Evolutionary conservation across 345 rosid species (phyloP).

Genomic region (Combretum micranthum): DNA sequence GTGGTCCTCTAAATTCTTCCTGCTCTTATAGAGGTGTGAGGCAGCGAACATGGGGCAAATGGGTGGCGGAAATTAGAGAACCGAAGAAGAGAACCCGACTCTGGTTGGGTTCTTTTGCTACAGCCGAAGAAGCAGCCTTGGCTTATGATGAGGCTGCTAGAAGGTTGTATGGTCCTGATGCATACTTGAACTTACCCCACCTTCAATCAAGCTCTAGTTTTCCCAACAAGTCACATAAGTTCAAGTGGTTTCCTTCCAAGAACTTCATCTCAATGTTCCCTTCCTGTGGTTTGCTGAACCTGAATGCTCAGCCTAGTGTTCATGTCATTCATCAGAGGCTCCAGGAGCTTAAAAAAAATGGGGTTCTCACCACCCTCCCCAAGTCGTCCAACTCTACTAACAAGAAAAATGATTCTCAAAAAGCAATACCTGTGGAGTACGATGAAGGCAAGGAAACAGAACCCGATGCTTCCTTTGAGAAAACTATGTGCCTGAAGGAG

Average conservation of each 20-base stretch:
- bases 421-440: conserved; percentile 10
- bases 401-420: conserved; percentile 15
- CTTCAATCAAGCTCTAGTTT: conserved; percentile 32
- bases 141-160: conserved; percentile 86
- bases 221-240: conserved; percentile 24
- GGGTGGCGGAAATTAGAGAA: conserved; percentile 96
- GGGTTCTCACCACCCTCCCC: conserved; percentile 27
- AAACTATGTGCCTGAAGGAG: conserved; percentile 11
- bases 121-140: conserved; percentile 95
- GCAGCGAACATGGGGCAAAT: conserved; percentile 96
- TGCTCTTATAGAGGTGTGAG: conserved; percentile 86
- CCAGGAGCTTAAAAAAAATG: conserved; percentile 64
- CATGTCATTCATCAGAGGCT: conserved; percentile 84
- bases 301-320: conserved; percentile 84
- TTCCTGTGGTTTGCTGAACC: conserved; percentile 65
- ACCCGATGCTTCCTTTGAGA: conserved; percentile 23
- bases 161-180: conserved; percentile 72
- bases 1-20: conserved; percentile 82
- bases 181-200: conserved; percentile 87
- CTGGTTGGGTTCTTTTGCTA: conserved; percentile 85
- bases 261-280: conserved; percentile 89
- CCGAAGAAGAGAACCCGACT: conserved; percentile 86
- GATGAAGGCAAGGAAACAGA: conserved; percentile 21
- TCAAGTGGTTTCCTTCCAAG: conserved; percentile 83
- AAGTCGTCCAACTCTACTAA: conserved; percentile 38